A percentile compares a stretch with the other conserved stretches of the same genome.
Conservation (phyloP, 148 eudicot species). For the Persicaria maculosa region DNA sequence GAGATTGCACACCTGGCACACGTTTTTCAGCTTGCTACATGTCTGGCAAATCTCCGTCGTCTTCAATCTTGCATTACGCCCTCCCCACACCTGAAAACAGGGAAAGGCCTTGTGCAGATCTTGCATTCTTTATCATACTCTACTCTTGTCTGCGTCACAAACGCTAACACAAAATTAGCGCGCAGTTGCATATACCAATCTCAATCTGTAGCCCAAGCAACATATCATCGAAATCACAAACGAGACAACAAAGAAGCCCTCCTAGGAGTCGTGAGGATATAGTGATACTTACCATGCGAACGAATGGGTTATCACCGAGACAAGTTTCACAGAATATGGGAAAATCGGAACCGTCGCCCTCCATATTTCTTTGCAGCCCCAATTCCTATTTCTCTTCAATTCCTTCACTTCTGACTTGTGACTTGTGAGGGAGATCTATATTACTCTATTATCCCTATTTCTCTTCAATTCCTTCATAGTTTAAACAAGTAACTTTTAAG, state of each 20-base stretch:
- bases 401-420: too few relatives aligned
- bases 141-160: slow-evolving; percentile 57
- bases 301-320: slow-evolving; percentile 86
- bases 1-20: slow-evolving; percentile 96
- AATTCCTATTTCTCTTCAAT: too few relatives aligned
- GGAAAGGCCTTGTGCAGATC: slow-evolving; percentile 88
- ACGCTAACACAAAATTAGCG: too few relatives aligned
- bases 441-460: too few relatives aligned
- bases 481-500: too few relatives aligned
- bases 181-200: too few relatives aligned
- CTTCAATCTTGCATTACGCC: slow-evolving; percentile 91
- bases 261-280: too few relatives aligned
- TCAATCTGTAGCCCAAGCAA: too few relatives aligned
- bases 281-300: slow-evolving; percentile 55
- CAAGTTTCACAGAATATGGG: slow-evolving; percentile 93
- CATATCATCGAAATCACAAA: too few relatives aligned
- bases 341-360: slow-evolving; percentile 87
- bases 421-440: too few relatives aligned
- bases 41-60: slow-evolving; percentile 90
- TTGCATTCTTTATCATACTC: slow-evolving; percentile 79
- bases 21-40: slow-evolving; percentile 88
- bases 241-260: too few relatives aligned
- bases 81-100: slow-evolving; percentile 99
- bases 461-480: too few relatives aligned
- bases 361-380: slow-evolving; percentile 35